phyloP scores from a whole-genome alignment of 1,284 basidiomycete species.

The Rhodotorula sp. region DNA sequence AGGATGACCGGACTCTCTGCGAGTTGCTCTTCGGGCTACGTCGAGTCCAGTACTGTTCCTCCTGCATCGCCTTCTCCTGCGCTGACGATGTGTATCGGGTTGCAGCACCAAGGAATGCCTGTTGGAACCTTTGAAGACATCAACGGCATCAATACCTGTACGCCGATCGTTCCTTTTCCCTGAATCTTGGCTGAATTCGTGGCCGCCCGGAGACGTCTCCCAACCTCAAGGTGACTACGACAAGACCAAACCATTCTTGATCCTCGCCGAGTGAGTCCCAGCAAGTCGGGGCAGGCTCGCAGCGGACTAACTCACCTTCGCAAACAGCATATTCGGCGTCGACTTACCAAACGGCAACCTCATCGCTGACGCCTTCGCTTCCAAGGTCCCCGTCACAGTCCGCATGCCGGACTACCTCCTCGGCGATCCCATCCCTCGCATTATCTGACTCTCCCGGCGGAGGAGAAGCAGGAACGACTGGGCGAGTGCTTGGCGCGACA shows the following conservation, averaged over 20 bases:
- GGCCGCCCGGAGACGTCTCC: constrained; percentile 18
- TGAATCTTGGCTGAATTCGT: not conserved
- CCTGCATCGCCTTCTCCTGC: no score
- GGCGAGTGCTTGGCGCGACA: constrained; percentile 50
- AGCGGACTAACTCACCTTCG: no score
- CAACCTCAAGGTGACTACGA: constrained; percentile 29
- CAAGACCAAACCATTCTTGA: constrained; percentile 44
- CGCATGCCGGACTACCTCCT: constrained; percentile 61
- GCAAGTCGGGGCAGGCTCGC: not conserved
- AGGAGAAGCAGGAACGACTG: constrained; percentile 50
- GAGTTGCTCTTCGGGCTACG: no score
- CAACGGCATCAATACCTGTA: constrained; percentile 16
- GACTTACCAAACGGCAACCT: constrained; percentile 24
- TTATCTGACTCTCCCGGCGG: constrained; percentile 36
- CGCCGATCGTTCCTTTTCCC: not conserved
- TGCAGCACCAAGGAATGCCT: constrained; percentile 30
- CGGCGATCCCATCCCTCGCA: constrained; percentile 57
- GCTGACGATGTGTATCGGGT: not conserved
- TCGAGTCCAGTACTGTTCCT: no score
- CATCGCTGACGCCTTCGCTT: constrained; percentile 65
- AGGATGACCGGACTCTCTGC: no score
- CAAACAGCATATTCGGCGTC: constrained; percentile 26
- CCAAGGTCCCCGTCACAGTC: constrained; percentile 64
- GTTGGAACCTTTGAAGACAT: constrained; percentile 10
- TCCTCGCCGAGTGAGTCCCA: constrained; percentile 42